Base-by-base conservation (phyloP, 2,329 filamentous ascomycete genomes). In the Paramyrothecium roridum region DNA sequence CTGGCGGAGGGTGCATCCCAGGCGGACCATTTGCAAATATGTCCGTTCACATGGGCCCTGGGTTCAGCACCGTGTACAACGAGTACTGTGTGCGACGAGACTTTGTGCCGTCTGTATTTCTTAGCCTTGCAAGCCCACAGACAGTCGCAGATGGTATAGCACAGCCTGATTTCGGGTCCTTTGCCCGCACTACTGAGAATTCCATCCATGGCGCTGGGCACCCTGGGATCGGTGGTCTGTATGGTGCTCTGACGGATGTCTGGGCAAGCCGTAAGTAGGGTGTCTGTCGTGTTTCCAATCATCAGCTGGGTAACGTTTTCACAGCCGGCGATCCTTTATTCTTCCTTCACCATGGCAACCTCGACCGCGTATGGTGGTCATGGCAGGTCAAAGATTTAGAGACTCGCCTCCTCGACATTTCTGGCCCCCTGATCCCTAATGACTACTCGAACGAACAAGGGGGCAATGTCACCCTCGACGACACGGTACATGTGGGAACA, bases 361-460 rank as follows among this genome's bases (percentile, higher is more conserved):
- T 47, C 19, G 45, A 47, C n/a, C 45, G 45, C 20, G 8, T 47
- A n/a, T 47, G 45, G 45, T 10, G 11, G 8, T 47, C 45, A n/a
- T 47, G 45, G 45, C 45, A 47, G 19, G 19, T n/a, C 20, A 47
- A 8, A 47, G 45, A 47, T 8, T 47, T 67, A 66, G 13, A 10
- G 10, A 19, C n/a, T 19, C 45, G 45, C 16, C 11, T 11, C 11
- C 19, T 8, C 19, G 45, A 47, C 20, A 47, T 47, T 21, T 8
- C 11, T 19, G 45, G 45, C n/a, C 45, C 45, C 11, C 11, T 11
- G 11, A 66, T 62, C 3, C 62, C 65, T 56, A 70, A 57, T 47
- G 69, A 65, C 3, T 71, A 68, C 46, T 67, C 68, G 1, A 71
- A 65, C 53, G 59, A 69, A 56, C 71, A 63, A 58, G 68, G 67